phyloP scores from a whole-genome alignment of 192 early-diverging fungal genomes.

The Backusella mclennaniae region DNA sequence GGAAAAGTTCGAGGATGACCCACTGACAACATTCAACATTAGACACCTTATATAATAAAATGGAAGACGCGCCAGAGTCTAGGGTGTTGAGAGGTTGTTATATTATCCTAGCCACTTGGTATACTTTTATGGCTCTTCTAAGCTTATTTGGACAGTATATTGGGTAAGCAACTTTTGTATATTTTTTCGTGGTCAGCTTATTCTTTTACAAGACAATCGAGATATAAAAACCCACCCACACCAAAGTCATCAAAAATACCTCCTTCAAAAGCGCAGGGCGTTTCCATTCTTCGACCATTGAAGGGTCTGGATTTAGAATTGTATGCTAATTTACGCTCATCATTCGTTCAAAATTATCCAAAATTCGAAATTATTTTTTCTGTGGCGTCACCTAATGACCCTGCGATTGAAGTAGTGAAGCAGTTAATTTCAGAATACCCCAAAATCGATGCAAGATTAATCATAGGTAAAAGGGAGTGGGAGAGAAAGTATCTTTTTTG shows the following conservation, averaged over 20 bases:
- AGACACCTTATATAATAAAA: neutral
- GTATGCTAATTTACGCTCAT: constrained; percentile 76
- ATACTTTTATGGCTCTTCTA: constrained; percentile 32
- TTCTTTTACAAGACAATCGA: constrained; percentile 15
- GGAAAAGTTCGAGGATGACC: neutral
- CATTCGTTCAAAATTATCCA: constrained; percentile 89
- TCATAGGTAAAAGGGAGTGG: constrained; percentile 61
- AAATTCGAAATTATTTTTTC: constrained; percentile 87
- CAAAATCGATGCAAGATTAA: constrained; percentile 68
- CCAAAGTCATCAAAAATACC: constrained; percentile 41
- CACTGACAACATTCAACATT: neutral
- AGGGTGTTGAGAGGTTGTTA: constrained; percentile 2
- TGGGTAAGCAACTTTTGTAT: constrained; percentile 13
- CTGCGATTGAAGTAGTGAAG: constrained; percentile 72
- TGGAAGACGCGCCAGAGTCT: constrained; percentile 5
- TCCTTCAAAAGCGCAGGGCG: constrained; percentile 58
- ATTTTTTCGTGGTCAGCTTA: no score
- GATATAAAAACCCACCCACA: constrained; percentile 30
- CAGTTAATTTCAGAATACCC: constrained; percentile 72
- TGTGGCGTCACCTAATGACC: constrained; percentile 79
- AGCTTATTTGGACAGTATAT: constrained; percentile 33
- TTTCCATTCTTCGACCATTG: constrained; percentile 91
- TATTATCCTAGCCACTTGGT: constrained; percentile 19
- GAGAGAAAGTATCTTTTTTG: neutral
- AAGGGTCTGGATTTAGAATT: constrained; percentile 91